Percentiles rank a stretch among this genome's conserved stretches.
These are phyloP conservation scores for Mucor lusitanicus DNA, from an alignment of 371 early-diverging fungal genomes.

Conservation along the genomic window DNA sequence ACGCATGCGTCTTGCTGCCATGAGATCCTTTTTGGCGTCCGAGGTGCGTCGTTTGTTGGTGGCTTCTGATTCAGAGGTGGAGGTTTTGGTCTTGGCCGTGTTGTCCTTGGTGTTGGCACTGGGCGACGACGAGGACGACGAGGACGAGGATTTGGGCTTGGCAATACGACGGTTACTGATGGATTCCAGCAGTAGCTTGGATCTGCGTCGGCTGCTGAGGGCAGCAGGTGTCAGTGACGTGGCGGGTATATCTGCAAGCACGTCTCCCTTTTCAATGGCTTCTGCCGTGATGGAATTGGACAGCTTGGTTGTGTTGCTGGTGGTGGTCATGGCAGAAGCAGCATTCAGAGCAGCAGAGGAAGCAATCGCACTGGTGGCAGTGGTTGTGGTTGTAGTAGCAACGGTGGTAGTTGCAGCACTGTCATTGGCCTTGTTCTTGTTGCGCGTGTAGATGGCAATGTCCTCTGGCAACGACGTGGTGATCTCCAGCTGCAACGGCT, in stretches of 20 bases:
- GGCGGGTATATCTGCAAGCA: background rate
- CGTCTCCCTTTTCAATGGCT: conserved; percentile 17
- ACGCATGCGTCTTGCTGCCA: conserved; percentile 18
- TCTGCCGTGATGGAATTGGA: conserved; percentile 16
- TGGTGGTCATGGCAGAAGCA: background rate
- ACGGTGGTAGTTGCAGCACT: background rate
- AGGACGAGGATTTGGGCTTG: background rate
- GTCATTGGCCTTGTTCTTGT: conserved; percentile 17
- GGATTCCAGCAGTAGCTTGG: conserved; percentile 16
- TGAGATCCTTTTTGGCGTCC: conserved; percentile 25
- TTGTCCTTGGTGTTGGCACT: background rate
- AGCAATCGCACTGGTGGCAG: background rate
- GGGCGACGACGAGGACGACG: too few species aligned
- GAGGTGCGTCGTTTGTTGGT: conserved; percentile 9
- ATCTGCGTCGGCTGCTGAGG: conserved; percentile 7
- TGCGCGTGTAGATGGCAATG: conserved; percentile 57
- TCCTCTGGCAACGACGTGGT: conserved; percentile 75
- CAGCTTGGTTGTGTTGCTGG: background rate
- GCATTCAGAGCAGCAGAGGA: background rate
- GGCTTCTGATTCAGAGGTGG: conserved; percentile 9
- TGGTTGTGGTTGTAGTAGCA: background rate
- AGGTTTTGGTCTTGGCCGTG: background rate
- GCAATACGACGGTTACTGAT: conserved; percentile 25
- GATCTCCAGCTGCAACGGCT: conserved; percentile 58
- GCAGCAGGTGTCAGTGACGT: background rate